Evolutionary conservation across 345 rosid species (phyloP), one percentile per base, ranked within the genome.

Genomic region (Punica granatum): DNA sequence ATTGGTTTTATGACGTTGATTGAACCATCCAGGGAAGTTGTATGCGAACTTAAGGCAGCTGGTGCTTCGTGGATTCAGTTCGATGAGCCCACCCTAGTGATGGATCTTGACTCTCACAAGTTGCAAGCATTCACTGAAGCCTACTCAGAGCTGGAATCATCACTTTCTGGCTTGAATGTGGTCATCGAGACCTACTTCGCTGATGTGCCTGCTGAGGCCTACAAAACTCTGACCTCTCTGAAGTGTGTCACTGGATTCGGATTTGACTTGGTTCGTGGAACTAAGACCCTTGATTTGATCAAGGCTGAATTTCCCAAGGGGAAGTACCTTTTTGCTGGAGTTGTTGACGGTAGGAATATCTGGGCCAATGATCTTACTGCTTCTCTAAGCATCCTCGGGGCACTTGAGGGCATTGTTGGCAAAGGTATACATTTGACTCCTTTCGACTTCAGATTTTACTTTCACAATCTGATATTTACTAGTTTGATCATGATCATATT

Each of bases 311-410:
- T 89, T 84, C 98, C 98, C 15, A 4, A 76, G 66, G 96, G 88
- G n/a, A 93, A 93, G 75, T 82, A 85, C 76, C 90, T 93, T 61
- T 90, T 93, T 70, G 94, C 94, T 84, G 98, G 98, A 51, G 88
- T 92, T 64, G 97, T 90, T 70, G 98, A 93, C 60, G 98, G 98
- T 72, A 87, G 98, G 84, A 93, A 93, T 85, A 89, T 93, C 72
- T 93, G 98, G 98, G 97, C 97, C 67, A 91, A 93, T 75, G 95
- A 93, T 73, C 98, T 90, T 58, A 84, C 94, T 80, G 79, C 88
- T 58, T 94, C 97, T 72, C 85, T 91, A 37, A 72, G 68, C 68
- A 78, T 82, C 68, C 78, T 91, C 70, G 63, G 69, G 66, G 73
- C 73, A 42, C 89, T 93, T 72, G 95, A 86, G 78, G 81, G 90